phyloP scores from a whole-genome alignment of 208 protist species.

The Leishmania turanica region DNA sequence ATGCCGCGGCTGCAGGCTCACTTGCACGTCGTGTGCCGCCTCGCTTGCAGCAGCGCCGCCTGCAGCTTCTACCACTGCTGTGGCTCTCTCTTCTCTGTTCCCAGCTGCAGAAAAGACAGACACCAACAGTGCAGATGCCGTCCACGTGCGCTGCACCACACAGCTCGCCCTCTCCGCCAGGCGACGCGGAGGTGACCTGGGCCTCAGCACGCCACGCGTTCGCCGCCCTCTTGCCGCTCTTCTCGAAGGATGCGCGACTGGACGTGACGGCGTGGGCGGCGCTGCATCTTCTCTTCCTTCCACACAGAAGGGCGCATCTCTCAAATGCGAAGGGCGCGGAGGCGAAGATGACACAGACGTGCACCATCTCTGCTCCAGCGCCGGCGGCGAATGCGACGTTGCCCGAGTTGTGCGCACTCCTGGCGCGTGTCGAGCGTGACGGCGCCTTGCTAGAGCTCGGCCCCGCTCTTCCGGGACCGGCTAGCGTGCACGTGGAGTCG shows the following conservation, averaged over 20 bases:
- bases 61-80: conserved; percentile 75
- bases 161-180: background rate
- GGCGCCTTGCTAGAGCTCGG: conserved; percentile 20
- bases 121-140: background rate
- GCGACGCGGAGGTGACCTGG: conserved; percentile 13
- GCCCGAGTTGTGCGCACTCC: conserved; percentile 26
- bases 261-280: conserved; percentile 39
- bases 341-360: background rate
- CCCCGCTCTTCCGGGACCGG: background rate
- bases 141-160: background rate
- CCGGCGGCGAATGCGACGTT: conserved; percentile 4
- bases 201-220: conserved; percentile 47
- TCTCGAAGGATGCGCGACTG: conserved; percentile 33
- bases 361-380: background rate
- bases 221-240: conserved; percentile 42
- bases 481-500: background rate
- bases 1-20: background rate
- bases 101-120: conserved; percentile 15
- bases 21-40: conserved; percentile 1
- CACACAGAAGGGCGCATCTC: background rate
- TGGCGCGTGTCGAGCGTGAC: conserved; percentile 21
- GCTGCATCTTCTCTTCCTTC: conserved; percentile 30
- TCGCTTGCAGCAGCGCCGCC: conserved; percentile 51
- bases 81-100: conserved; percentile 60
- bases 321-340: background rate